A percentile compares a stretch with the other conserved stretches of the same genome.
Conservation (phyloP, 163 green algal genomes). For the Scenedesmus sp. region DNA sequence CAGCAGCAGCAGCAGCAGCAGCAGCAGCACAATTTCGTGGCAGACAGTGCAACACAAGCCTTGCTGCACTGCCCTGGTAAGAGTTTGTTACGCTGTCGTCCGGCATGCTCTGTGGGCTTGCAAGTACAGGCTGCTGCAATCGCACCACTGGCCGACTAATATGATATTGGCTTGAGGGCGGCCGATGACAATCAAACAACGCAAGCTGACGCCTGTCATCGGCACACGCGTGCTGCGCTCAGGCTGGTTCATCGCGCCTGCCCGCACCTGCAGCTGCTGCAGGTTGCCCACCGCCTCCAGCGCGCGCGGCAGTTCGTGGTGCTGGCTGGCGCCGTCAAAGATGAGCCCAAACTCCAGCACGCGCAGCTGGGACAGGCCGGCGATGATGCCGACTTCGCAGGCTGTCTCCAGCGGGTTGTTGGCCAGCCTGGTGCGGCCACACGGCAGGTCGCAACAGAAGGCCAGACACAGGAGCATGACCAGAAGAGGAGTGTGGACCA, state of each 20-base stretch:
- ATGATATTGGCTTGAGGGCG: no score
- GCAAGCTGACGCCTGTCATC: neutral
- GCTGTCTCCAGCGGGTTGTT: constrained; percentile 52
- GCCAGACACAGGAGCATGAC: neutral
- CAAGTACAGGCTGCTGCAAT: no score
- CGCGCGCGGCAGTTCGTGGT: constrained; percentile 44
- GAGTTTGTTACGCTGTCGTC: no score
- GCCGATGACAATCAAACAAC: no score
- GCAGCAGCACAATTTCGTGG: neutral
- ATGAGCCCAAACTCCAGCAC: constrained; percentile 53
- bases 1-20: neutral
- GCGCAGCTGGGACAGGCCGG: constrained; percentile 28
- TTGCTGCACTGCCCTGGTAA: neutral
- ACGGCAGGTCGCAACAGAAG: neutral
- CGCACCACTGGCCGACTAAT: no score
- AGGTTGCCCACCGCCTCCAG: constrained; percentile 37
- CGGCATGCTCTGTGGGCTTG: no score
- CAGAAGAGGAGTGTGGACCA: no score
- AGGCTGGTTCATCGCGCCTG: neutral
- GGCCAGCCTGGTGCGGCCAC: constrained; percentile 13
- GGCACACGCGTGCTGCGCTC: neutral
- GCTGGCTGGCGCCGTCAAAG: constrained; percentile 44
- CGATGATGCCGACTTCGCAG: constrained; percentile 31
- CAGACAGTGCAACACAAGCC: no score
- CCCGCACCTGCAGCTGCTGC: constrained; percentile 32